Base-by-base conservation (phyloP, 345 rosid genomes). In the Xanthoceras sorbifolium region DNA sequence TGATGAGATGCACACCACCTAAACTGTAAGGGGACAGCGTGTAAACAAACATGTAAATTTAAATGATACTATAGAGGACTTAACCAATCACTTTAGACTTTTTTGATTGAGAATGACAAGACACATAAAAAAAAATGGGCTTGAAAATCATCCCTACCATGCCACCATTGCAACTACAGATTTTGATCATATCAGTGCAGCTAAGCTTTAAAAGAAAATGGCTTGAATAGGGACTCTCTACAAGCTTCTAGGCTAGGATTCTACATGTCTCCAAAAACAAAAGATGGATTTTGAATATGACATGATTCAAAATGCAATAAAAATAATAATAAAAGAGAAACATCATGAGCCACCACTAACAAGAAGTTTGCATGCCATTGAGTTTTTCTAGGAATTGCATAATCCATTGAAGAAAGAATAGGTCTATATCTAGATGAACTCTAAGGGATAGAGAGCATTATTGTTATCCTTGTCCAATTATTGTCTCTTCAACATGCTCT, bases 401-500 rank as follows among this genome's bases (percentile, higher is more conserved):
- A 15, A 31, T n/a, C n/a, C 7, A 20, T 55, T 55, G 8, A 48
- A 48, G n/a, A 10, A 5, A 61, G 6, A 6, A 11, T 14, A 14
- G 22, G n/a, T 15, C 28, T 22, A 20, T n/a, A 48, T 55, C 26
- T 22, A 55, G 7, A 48, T 55, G 11, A 55, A 36, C 29, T 32
- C 64, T 32, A 40, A 69, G 22, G n/a, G n/a, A 3, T 9, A 14
- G 8, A 28, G 40, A 42, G 55, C 57, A 50, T 28, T 29, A 69
- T 69, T 17, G n/a, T 69, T 48, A 48, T 48, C 54, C 73, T 36
- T 5, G 42, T 32, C 26, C 74, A 54, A 54, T 54, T 20, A 72
- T 71, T 54, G 29, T 71, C 44, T 31, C 64, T 34, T 68, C 57
- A n/a, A 68, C 72, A 68, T 68, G 72, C 52, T 60, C 22, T 36